Percentiles rank a stretch among this genome's conserved stretches.
Evolutionary conservation across 345 rosid genomes (phyloP).

Genomic region (Aquilaria yunnanensis): DNA sequence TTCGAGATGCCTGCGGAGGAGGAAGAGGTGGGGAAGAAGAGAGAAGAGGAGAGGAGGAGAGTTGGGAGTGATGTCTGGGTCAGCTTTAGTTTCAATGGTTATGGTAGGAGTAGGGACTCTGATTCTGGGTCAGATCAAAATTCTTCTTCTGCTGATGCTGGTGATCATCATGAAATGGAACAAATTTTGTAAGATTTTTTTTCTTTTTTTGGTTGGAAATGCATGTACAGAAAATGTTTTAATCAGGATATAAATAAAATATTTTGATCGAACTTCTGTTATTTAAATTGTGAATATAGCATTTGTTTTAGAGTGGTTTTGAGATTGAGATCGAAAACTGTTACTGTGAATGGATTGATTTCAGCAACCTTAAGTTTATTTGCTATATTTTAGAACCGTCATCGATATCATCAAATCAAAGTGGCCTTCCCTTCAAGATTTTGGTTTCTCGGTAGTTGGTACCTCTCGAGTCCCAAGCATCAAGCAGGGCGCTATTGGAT

Average conservation of each 20-base stretch:
- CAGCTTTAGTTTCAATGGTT: conserved; percentile 35
- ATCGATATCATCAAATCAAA: too few species aligned
- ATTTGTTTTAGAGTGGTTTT: too few species aligned
- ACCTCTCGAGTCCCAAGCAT: too few species aligned
- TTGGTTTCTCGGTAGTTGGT: too few species aligned
- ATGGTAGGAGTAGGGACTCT: conserved; percentile 25
- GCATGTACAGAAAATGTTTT: neutral
- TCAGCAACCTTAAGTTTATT: too few species aligned
- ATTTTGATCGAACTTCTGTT: neutral
- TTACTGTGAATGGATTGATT: too few species aligned
- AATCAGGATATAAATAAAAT: neutral
- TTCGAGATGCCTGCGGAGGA: conserved; percentile 72
- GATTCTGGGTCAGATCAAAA: conserved; percentile 9
- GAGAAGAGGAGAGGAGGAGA: conserved; percentile 29
- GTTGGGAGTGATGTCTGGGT: conserved; percentile 50
- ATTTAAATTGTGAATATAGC: too few species aligned
- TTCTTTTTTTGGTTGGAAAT: neutral
- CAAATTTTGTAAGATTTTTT: neutral
- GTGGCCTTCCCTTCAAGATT: too few species aligned
- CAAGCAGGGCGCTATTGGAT: too few species aligned
- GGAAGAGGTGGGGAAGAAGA: conserved; percentile 23
- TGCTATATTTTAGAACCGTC: too few species aligned
- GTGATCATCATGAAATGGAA: conserved; percentile 17
- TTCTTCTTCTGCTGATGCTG: conserved; percentile 14
- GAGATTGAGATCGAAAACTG: too few species aligned